A percentile compares a stretch with the other conserved stretches of the same genome.
These are phyloP conservation scores for Strobilomyces confusus DNA, from an alignment of 768 basidiomycete genomes.

Conservation along the genomic window DNA sequence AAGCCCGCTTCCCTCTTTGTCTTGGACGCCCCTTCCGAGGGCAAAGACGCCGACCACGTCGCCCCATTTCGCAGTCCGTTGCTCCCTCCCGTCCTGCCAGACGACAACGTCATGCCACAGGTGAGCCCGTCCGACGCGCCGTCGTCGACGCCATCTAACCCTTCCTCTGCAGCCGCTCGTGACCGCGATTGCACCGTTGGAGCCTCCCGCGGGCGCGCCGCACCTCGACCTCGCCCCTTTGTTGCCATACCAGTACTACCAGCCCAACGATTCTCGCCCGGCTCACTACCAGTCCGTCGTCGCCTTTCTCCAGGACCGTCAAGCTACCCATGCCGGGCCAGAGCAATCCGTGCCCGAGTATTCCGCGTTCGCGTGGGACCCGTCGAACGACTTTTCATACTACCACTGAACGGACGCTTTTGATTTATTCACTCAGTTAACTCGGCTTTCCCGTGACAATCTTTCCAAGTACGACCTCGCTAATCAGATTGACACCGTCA, in stretches of 20 bases:
- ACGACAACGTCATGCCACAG: not conserved
- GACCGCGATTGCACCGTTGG: not conserved
- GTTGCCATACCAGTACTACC: slow-evolving; percentile 5
- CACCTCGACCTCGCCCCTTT: slow-evolving; percentile 1
- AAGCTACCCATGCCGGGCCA: not conserved
- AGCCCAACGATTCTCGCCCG: not conserved
- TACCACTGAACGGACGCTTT: slow-evolving; percentile 14
- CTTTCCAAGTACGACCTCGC: slow-evolving; percentile 9
- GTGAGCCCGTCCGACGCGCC: slow-evolving; percentile 11
- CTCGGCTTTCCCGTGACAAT: slow-evolving; percentile 1
- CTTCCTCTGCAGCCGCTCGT: slow-evolving; percentile 1
- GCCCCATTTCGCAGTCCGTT: slow-evolving; percentile 29
- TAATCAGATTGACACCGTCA: slow-evolving; percentile 13
- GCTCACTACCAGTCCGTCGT: slow-evolving; percentile 13
- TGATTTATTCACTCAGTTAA: slow-evolving; percentile 30
- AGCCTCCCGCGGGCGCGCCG: not conserved
- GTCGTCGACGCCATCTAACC: slow-evolving; percentile 1
- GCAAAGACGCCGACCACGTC: slow-evolving; percentile 6
- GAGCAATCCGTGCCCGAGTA: slow-evolving; percentile 14
- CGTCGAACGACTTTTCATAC: slow-evolving; percentile 19
- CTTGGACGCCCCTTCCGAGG: not conserved
- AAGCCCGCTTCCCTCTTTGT: not conserved
- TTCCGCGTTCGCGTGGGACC: slow-evolving; percentile 22
- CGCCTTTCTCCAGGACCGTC: slow-evolving; percentile 8
- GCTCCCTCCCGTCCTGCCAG: slow-evolving; percentile 17